Conservation (phyloP, 2,329 filamentous ascomycete species). For the Onygenales sp. region DNA sequence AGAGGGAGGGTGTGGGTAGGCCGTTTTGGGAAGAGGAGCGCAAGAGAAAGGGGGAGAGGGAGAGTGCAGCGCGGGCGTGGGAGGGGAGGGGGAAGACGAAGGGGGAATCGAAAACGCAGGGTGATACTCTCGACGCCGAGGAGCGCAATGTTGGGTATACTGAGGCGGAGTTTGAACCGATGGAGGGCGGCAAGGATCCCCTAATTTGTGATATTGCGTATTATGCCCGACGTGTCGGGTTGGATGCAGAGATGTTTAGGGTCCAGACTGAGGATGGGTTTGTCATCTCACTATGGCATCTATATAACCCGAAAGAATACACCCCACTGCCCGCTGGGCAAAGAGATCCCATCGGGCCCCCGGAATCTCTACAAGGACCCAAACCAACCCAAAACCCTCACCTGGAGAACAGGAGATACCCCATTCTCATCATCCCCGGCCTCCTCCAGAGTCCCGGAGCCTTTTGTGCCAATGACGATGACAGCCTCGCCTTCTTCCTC, state of each 20-base stretch:
- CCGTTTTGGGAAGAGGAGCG: conserved; percentile 68
- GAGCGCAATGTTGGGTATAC: conserved; percentile 13
- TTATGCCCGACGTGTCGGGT: conserved; percentile 76
- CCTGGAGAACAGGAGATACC: conserved; percentile 54
- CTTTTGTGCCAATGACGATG: conserved; percentile 83
- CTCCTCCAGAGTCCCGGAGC: conserved; percentile 80
- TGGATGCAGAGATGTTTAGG: conserved; percentile 72
- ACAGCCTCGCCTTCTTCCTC: conserved; percentile 82
- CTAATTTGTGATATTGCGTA: conserved; percentile 71
- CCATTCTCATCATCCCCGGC: conserved; percentile 79
- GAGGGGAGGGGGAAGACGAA: conserved; percentile 31
- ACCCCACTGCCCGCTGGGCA: conserved; percentile 30
- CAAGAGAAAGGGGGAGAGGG: conserved; percentile 47
- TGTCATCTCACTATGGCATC: conserved; percentile 78
- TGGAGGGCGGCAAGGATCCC: conserved; percentile 71
- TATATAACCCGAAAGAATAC: conserved; percentile 75
- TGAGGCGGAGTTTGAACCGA: conserved; percentile 52
- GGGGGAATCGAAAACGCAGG: conserved; percentile 13
- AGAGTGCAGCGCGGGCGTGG: conserved; percentile 56
- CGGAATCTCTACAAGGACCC: not conserved
- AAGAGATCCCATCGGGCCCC: not conserved
- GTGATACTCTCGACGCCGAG: conserved; percentile 33
- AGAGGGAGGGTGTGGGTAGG: conserved; percentile 50
- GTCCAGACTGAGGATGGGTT: conserved; percentile 94
- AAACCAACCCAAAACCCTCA: not conserved